Evolutionary conservation across 2,329 filamentous ascomycete genomes (phyloP).

Genomic region (Epicoccum nigrum): DNA sequence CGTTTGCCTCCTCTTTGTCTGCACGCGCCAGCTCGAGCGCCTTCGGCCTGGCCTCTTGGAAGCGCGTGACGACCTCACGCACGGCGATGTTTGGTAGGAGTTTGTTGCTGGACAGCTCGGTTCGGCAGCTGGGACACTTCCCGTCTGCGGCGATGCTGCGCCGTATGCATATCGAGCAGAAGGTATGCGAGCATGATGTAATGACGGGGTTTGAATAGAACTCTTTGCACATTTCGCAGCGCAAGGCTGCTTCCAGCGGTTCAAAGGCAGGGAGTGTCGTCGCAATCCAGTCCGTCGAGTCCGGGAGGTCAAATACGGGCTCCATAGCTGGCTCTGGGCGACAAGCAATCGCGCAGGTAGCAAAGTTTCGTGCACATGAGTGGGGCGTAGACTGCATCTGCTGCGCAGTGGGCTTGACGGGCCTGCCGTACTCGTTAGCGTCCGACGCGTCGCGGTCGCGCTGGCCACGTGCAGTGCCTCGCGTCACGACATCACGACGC

Average conservation of each 20-base stretch:
- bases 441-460: conserved; percentile 20
- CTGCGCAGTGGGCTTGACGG: conserved; percentile 4
- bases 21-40: conserved; percentile 69
- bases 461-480: conserved; percentile 6
- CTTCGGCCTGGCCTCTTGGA: conserved; percentile 67
- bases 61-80: conserved; percentile 82
- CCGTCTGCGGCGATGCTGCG: conserved; percentile 81
- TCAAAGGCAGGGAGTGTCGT: conserved; percentile 72
- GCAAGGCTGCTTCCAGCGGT: conserved; percentile 80
- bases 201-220: conserved; percentile 95
- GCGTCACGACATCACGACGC: conserved; percentile 7
- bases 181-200: conserved; percentile 92
- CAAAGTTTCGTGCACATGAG: conserved; percentile 10
- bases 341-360: not conserved
- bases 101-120: conserved; percentile 80
- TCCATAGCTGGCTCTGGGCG: conserved; percentile 33
- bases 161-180: conserved; percentile 95
- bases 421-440: conserved; percentile 19
- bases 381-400: conserved; percentile 15
- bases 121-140: conserved; percentile 84
- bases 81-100: conserved; percentile 83
- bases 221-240: conserved; percentile 98
- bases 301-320: conserved; percentile 59
- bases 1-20: conserved; percentile 37
- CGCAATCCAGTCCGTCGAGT: conserved; percentile 83